Percentiles rank a stretch among this genome's conserved stretches.
These are phyloP conservation scores for Colletotrichum sp. DNA, from an alignment of 2,329 filamentous ascomycete genomes.

Conservation along the genomic window DNA sequence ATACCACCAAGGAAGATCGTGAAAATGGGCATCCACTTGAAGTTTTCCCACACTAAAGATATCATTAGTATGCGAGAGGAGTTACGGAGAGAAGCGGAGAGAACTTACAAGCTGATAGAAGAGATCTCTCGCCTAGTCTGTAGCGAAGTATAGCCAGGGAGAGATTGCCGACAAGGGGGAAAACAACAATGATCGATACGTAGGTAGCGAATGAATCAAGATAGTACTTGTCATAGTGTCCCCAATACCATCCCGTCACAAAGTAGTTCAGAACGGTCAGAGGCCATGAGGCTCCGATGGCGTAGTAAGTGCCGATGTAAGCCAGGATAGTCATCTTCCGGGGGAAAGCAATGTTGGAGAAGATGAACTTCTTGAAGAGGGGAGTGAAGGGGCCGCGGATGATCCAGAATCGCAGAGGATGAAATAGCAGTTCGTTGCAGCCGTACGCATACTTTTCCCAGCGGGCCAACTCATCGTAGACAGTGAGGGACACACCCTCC, in stretches of 20 bases:
- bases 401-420: slow-evolving; percentile 68
- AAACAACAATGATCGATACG: slow-evolving; percentile 68
- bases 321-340: slow-evolving; percentile 76
- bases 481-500: slow-evolving; percentile 75
- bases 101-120: slow-evolving; percentile 41
- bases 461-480: slow-evolving; percentile 74
- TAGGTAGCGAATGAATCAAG: slow-evolving; percentile 70
- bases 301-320: slow-evolving; percentile 71
- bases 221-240: slow-evolving; percentile 70
- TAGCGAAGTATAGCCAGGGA: slow-evolving; percentile 68
- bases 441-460: slow-evolving; percentile 80
- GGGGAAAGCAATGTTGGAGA: slow-evolving; percentile 65
- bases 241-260: slow-evolving; percentile 73
- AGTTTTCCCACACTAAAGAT: slow-evolving; percentile 53
- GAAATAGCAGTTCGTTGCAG: slow-evolving; percentile 74
- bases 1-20: slow-evolving; percentile 50
- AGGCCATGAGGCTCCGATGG: slow-evolving; percentile 71
- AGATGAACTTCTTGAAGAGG: slow-evolving; percentile 66
- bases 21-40: slow-evolving; percentile 67
- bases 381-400: slow-evolving; percentile 68
- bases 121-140: slow-evolving; percentile 57
- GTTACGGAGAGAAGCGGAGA: slow-evolving; percentile 33
- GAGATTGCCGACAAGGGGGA: slow-evolving; percentile 66
- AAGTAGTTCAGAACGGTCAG: slow-evolving; percentile 75
- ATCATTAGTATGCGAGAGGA: background rate